These are phyloP conservation scores for Coemansia furcata DNA, from an alignment of 192 early-diverging fungal genomes.

Conservation along the genomic window DNA sequence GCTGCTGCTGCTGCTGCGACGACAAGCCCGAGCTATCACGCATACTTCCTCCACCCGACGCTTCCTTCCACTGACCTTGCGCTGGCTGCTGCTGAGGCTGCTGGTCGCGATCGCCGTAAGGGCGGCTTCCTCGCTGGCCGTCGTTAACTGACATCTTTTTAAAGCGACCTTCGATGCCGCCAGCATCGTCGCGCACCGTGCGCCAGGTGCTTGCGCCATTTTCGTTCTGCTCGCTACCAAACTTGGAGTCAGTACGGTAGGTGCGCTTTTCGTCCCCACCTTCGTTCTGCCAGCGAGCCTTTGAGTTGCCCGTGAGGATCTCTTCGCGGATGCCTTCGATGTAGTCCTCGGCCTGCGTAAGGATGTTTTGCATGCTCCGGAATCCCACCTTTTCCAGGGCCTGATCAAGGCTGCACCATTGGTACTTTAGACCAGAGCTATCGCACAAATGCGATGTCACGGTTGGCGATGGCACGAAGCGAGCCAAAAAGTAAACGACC, in stretches of 20 bases:
- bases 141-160: slow-evolving; percentile 19
- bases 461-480: slow-evolving; percentile 60
- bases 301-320: slow-evolving; percentile 25
- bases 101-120: slow-evolving; percentile 17
- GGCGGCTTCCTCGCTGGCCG: slow-evolving; percentile 11
- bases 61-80: slow-evolving; percentile 4
- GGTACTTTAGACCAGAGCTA: slow-evolving; percentile 67
- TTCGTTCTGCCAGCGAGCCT: slow-evolving; percentile 37
- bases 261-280: slow-evolving; percentile 40
- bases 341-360: slow-evolving; percentile 65
- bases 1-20: slow-evolving; percentile 18
- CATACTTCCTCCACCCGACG: background rate
- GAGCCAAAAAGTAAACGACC: slow-evolving; percentile 79
- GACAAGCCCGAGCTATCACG: slow-evolving; percentile 7
- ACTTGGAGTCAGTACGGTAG: slow-evolving; percentile 12
- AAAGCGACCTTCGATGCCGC: slow-evolving; percentile 26
- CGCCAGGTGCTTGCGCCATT: slow-evolving; percentile 21
- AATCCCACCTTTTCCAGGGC: slow-evolving; percentile 69
- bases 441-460: slow-evolving; percentile 46
- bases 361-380: slow-evolving; percentile 81
- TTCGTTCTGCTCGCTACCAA: background rate
- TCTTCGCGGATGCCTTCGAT: slow-evolving; percentile 58
- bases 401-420: slow-evolving; percentile 66
- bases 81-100: slow-evolving; percentile 15
- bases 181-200: slow-evolving; percentile 13